Evolutionary conservation across 208 protist genomes (phyloP).

Genomic region (Leishmania braziliensis): DNA sequence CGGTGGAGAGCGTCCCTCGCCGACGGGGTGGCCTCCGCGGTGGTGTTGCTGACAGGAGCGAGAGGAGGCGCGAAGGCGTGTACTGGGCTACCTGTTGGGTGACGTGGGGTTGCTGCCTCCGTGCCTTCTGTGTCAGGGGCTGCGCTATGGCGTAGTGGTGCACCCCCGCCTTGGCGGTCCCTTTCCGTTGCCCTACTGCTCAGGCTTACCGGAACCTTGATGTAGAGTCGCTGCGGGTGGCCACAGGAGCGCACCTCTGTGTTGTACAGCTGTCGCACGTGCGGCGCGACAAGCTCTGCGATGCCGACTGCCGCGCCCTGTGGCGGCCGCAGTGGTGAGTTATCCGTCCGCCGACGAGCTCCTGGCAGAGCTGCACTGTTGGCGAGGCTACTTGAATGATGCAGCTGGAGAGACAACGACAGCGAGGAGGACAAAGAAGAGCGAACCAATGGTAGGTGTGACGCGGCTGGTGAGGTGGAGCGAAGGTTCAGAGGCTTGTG

Average conservation of each 20-base stretch:
- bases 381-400: constrained; percentile 6
- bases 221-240: constrained; percentile 15
- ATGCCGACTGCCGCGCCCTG: neutral
- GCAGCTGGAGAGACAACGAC: constrained; percentile 7
- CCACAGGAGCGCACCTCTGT: constrained; percentile 26
- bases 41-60: neutral
- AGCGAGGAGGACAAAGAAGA: neutral
- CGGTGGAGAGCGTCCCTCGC: neutral
- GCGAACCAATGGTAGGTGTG: neutral
- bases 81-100: neutral
- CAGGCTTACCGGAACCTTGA: constrained; percentile 11
- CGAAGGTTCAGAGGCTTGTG: constrained; percentile 20
- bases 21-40: neutral
- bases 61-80: neutral
- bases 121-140: neutral
- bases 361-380: neutral
- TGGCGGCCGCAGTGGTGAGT: neutral
- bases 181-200: neutral
- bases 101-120: neutral
- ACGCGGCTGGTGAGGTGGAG: constrained; percentile 4
- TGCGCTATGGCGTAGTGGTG: neutral
- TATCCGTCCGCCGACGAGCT: neutral
- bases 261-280: constrained; percentile 11
- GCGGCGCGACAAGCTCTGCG: neutral
- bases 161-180: neutral